Base-by-base conservation (phyloP, 257 asterid species). In the Plectranthus barbatus region DNA sequence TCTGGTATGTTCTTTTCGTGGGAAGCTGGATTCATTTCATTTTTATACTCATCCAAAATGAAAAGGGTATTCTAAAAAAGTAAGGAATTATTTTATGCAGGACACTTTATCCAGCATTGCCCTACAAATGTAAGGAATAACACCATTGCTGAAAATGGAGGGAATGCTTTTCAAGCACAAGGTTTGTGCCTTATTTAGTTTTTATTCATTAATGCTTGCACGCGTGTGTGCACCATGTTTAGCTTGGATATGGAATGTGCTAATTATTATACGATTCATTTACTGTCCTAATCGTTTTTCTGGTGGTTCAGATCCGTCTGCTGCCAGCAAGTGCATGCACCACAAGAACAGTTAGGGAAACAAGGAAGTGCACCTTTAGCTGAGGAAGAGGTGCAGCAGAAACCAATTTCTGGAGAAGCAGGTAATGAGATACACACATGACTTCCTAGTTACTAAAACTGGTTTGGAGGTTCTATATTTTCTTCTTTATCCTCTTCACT, bases 91-190 rank as follows among this genome's bases (percentile, higher is more conserved):
- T 70, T 57, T 39, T 63, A 52, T 76, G 40, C 69, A 93, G 99
- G 99, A 41, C 99, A 93, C 75, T 86, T 93, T 57, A 93, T 93
- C 69, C 99, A 93, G 79, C 96, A 90, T 61, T 93, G 99, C 75
- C 96, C 99, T 51, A 93, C 99, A 34, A 93, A 93, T 79, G 97
- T 97, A 46, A 97, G 90, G 99, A 87, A 79, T 70, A 78, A 80
- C 62, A 82, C 84, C 80, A 90, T 96, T 54, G 87, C 69, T 39
- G 97, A 84, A 57, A 78, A 81, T 76, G 87, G 84, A 65, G 96
- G 94, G 64, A 84, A 87, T 74, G 86, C 83, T 47, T 75, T 74
- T 69, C 96, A 81, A 45, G 84, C 80, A 60, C 99, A 81, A 90
- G 99, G 99, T 92, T 42, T 64, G 80, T 69, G 59, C 34, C 46